Conservation (phyloP, 257 asterid species). For the Solanum bulbocastanum region DNA sequence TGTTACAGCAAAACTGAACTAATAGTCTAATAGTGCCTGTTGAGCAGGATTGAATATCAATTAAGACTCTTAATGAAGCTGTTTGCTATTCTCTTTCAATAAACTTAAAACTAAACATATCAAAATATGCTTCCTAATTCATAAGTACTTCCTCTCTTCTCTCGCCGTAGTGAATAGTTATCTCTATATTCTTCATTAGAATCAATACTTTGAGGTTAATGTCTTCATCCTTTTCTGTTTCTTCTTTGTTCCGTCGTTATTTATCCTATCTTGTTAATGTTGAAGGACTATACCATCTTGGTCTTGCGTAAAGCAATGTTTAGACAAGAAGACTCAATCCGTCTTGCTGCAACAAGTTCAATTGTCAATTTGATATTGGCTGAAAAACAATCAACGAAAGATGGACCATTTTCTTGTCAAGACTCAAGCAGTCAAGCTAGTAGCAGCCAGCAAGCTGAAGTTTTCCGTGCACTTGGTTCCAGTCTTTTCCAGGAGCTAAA, state of each 20-base stretch:
- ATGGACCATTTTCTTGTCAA: constrained; percentile 58
- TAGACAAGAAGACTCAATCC: constrained; percentile 69
- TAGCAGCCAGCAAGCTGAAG: constrained; percentile 74
- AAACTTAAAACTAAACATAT: background rate
- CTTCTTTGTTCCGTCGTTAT: background rate
- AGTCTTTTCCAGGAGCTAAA: constrained; percentile 74
- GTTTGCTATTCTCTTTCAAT: background rate
- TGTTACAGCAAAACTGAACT: background rate
- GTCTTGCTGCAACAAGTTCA: constrained; percentile 60
- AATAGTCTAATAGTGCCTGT: background rate
- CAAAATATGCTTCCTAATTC: background rate
- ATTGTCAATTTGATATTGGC: constrained; percentile 60
- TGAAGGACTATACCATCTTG: constrained; percentile 64
- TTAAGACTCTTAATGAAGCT: background rate
- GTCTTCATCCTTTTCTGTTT: background rate
- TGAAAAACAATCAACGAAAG: constrained; percentile 45
- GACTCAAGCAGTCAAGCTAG: constrained; percentile 93
- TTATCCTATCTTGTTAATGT: constrained; percentile 3
- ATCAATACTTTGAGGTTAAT: background rate
- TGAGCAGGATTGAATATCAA: background rate
- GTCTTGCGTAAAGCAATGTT: constrained; percentile 84
- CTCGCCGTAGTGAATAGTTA: background rate
- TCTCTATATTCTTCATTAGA: background rate
- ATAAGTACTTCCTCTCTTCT: background rate
- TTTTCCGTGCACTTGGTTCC: constrained; percentile 24